phyloP scores from a whole-genome alignment of 352 stramenopile genomes.

The Globisporangium carolinianum region DNA sequence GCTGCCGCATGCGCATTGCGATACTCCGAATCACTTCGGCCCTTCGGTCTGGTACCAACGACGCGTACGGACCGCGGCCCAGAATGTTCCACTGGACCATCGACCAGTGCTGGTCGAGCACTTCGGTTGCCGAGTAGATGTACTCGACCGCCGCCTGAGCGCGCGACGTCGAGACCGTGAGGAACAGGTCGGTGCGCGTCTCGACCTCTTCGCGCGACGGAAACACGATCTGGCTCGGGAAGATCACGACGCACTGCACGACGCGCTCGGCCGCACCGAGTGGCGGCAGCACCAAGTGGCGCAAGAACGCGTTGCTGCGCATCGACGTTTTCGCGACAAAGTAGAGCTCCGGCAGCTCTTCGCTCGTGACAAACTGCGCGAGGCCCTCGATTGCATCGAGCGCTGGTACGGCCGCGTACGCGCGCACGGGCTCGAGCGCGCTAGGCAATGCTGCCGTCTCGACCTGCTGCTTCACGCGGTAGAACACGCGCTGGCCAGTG shows the following conservation, averaged over 20 bases:
- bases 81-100: slow-evolving; percentile 88
- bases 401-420: slow-evolving; percentile 51
- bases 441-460: slow-evolving; percentile 40
- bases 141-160: slow-evolving; percentile 72
- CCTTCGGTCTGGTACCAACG: slow-evolving; percentile 45
- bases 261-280: slow-evolving; percentile 59
- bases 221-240: slow-evolving; percentile 72
- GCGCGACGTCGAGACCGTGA: slow-evolving; percentile 65
- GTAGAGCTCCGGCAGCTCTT: slow-evolving; percentile 79
- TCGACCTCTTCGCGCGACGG: slow-evolving; percentile 75
- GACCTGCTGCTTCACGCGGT: slow-evolving; percentile 51
- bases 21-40: slow-evolving; percentile 68
- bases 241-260: slow-evolving; percentile 68
- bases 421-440: slow-evolving; percentile 43
- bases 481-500: slow-evolving; percentile 58
- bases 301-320: slow-evolving; percentile 52
- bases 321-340: slow-evolving; percentile 83
- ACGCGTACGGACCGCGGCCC: slow-evolving; percentile 70
- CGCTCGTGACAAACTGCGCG: slow-evolving; percentile 73
- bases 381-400: slow-evolving; percentile 63
- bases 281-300: slow-evolving; percentile 59
- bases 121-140: slow-evolving; percentile 78
- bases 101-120: slow-evolving; percentile 76
- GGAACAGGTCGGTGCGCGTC: slow-evolving; percentile 61
- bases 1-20: slow-evolving; percentile 58